phyloP scores from a whole-genome alignment of 2,329 filamentous ascomycete genomes.

The Penicillium sp. region DNA sequence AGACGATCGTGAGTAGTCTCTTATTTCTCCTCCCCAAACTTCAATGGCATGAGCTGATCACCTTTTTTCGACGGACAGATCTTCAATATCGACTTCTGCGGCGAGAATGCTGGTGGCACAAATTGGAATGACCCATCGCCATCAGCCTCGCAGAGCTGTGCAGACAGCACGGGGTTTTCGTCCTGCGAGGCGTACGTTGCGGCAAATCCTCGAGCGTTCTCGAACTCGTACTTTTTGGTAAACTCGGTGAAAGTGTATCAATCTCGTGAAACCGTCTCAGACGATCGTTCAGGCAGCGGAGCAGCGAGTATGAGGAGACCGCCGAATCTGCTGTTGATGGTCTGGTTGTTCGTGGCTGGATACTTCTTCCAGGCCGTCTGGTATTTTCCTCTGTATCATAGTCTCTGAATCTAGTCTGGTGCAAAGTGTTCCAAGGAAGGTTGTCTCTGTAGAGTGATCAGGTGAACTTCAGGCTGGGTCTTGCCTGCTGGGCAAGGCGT shows the following conservation, averaged over 20 bases:
- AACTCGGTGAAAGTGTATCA: conserved; percentile 66
- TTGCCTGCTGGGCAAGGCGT: background rate
- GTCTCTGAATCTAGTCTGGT: background rate
- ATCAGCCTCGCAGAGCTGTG: conserved; percentile 47
- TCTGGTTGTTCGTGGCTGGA: background rate
- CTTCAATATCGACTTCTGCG: conserved; percentile 79
- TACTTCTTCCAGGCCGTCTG: background rate
- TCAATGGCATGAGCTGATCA: background rate
- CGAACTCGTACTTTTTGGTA: conserved; percentile 72
- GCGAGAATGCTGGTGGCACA: conserved; percentile 70
- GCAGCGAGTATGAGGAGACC: background rate
- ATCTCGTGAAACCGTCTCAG: background rate
- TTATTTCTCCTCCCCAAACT: background rate
- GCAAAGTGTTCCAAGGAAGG: no score
- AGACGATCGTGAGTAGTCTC: conserved; percentile 57
- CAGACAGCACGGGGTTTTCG: conserved; percentile 47
- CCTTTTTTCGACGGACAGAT: conserved; percentile 22
- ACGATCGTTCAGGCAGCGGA: background rate
- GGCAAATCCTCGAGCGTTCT: conserved; percentile 65
- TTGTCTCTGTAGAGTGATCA: no score
- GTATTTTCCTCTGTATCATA: background rate
- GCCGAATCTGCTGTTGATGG: background rate
- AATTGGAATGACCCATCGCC: conserved; percentile 54
- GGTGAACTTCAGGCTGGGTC: no score
- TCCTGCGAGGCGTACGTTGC: conserved; percentile 71